A percentile compares a stretch with the other conserved stretches of the same genome.
Evolutionary conservation across 306 rosid genomes (phyloP).

Genomic region (Carpinus viminea): DNA sequence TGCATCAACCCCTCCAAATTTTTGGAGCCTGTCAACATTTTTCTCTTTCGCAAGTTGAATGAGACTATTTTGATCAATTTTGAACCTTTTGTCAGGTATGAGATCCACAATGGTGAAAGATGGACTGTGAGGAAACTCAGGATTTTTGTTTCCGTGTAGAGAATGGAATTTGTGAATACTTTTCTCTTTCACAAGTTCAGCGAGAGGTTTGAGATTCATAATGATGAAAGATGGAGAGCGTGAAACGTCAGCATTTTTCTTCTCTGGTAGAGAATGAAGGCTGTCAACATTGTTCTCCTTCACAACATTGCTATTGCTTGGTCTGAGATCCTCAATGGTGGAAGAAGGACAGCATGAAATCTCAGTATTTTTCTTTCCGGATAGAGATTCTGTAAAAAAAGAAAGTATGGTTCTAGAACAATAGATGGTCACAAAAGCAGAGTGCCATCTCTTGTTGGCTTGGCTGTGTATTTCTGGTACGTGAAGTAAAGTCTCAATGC

Average conservation of each 20-base stretch:
- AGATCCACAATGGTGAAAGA: constrained; percentile 24
- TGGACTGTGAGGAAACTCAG: not conserved
- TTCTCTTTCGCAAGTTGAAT: constrained; percentile 38
- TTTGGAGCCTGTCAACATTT: constrained; percentile 15
- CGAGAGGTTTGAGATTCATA: not conserved
- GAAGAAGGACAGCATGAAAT: not conserved
- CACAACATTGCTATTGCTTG: constrained; percentile 11
- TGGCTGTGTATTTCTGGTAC: not conserved
- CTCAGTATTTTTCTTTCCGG: not conserved
- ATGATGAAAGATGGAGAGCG: not conserved
- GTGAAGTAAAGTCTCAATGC: constrained; percentile 17
- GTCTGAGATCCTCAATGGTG: not conserved
- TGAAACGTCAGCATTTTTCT: not conserved
- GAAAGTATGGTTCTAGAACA: constrained; percentile 50
- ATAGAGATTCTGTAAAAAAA: not conserved
- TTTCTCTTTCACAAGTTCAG: not conserved
- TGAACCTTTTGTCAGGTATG: constrained; percentile 1
- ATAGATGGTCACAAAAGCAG: constrained; percentile 44
- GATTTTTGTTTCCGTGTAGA: not conserved
- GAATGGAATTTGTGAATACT: not conserved
- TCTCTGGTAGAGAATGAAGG: not conserved
- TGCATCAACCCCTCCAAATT: constrained; percentile 33
- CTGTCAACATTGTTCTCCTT: constrained; percentile 22
- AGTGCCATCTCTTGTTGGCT: constrained; percentile 47
- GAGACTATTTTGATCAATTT: constrained; percentile 30